A percentile compares a stretch with the other conserved stretches of the same genome.
Evolutionary conservation across 192 early-diverging fungal genomes (phyloP).

Genomic region (Entomortierella chlamydospora): DNA sequence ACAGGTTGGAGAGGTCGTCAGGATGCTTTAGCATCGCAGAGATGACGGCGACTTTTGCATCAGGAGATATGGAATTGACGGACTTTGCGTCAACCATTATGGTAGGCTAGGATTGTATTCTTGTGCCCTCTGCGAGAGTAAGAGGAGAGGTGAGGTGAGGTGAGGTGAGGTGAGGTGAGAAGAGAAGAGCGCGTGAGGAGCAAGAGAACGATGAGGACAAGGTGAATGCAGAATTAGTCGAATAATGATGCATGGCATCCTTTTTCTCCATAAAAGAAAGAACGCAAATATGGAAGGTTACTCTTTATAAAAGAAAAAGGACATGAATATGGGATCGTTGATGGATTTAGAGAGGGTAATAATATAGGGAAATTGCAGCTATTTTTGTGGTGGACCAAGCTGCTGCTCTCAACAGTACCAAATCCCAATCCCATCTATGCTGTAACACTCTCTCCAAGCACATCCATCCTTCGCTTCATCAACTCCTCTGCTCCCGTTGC

Average conservation of each 20-base stretch:
- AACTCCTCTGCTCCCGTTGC: neutral
- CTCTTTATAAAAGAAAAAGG: too few relatives aligned
- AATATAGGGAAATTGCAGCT: too few relatives aligned
- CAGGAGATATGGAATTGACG: constrained; percentile 52
- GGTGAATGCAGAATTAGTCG: too few relatives aligned
- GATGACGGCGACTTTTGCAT: constrained; percentile 83
- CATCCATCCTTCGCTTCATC: neutral
- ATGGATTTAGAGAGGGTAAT: too few relatives aligned
- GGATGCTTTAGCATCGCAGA: constrained; percentile 91
- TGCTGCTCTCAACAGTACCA: neutral
- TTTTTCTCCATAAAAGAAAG: too few relatives aligned
- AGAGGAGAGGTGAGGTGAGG: neutral
- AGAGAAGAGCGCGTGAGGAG: too few relatives aligned
- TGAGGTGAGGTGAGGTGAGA: too few relatives aligned
- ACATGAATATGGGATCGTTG: too few relatives aligned
- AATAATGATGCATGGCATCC: too few relatives aligned
- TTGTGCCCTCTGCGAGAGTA: neutral
- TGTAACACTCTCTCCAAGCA: neutral
- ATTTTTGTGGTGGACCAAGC: neutral
- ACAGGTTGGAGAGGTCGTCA: constrained; percentile 93
- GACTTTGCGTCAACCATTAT: constrained; percentile 51
- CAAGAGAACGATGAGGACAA: too few relatives aligned
- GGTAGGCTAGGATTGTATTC: too few relatives aligned
- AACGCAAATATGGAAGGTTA: too few relatives aligned
- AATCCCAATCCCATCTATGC: neutral